Evolutionary conservation across 75 land plant species (phyloP).

Genomic region (Larix kaempferi): DNA sequence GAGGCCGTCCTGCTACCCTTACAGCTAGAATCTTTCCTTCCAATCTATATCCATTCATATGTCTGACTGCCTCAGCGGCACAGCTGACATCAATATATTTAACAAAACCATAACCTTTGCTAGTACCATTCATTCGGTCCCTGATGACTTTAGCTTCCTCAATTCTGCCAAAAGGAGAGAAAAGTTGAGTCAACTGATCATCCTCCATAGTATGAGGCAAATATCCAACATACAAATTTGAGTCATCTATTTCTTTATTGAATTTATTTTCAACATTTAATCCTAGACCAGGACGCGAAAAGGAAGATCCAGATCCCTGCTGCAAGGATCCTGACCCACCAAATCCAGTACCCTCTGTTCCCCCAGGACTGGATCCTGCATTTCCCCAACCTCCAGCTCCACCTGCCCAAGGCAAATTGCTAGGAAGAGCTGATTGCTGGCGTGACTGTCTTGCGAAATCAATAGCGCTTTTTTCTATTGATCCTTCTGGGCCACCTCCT

Average conservation of each 20-base stretch:
- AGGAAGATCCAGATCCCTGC: background rate
- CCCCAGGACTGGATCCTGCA: background rate
- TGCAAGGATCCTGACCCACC: background rate
- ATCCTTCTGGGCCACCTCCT: slow-evolving; percentile 7
- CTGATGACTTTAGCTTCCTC: slow-evolving; percentile 23
- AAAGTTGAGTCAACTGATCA: slow-evolving; percentile 21
- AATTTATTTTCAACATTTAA: background rate
- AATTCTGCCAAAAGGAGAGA: slow-evolving; percentile 43
- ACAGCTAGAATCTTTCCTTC: slow-evolving; percentile 38
- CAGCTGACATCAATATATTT: slow-evolving; percentile 15
- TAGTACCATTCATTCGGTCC: slow-evolving; percentile 34
- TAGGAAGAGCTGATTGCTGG: slow-evolving; percentile 5
- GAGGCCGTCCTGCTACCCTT: slow-evolving; percentile 25
- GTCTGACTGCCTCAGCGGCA: slow-evolving; percentile 29
- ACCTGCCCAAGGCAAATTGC: slow-evolving; percentile 9
- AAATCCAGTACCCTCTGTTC: background rate
- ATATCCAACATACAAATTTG: slow-evolving; percentile 46
- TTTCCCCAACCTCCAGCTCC: slow-evolving; percentile 11
- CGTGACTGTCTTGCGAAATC: background rate
- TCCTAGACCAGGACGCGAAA: slow-evolving; percentile 2
- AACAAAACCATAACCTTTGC: slow-evolving; percentile 64
- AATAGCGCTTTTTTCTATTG: background rate
- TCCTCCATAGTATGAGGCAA: slow-evolving; percentile 38
- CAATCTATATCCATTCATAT: slow-evolving; percentile 40
- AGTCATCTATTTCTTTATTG: slow-evolving; percentile 27